Evolutionary conservation across 202 grass and related monocot genomes (phyloP).

Genomic region (Schoenoplectus tabernaemontani): DNA sequence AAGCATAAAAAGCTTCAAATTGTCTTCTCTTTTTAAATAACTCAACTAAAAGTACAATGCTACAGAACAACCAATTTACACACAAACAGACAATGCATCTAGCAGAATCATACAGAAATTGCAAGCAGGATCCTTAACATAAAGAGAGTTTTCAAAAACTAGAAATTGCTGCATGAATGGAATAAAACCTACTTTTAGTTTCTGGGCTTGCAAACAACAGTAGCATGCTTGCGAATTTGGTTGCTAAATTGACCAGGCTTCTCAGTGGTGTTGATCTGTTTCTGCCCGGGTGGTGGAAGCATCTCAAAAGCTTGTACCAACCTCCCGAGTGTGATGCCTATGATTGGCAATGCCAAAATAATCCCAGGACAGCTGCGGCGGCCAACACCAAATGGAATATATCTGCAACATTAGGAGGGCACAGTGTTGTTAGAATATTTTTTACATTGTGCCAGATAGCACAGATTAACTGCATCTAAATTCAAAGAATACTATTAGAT

Average conservation of each 20-base stretch:
- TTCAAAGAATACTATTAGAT: background rate
- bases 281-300: slow-evolving; percentile 43
- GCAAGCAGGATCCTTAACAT: background rate
- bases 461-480: background rate
- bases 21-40: background rate
- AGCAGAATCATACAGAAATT: background rate
- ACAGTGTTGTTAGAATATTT: slow-evolving; percentile 7
- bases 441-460: background rate
- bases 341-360: slow-evolving; percentile 66
- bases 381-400: slow-evolving; percentile 69
- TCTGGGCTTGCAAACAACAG: slow-evolving; percentile 59
- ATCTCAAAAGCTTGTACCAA: slow-evolving; percentile 70
- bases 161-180: background rate
- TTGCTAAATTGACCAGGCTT: slow-evolving; percentile 87
- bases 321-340: slow-evolving; percentile 57
- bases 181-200: slow-evolving; percentile 8
- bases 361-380: slow-evolving; percentile 78
- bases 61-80: slow-evolving; percentile 19
- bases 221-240: slow-evolving; percentile 78
- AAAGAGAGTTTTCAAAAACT: background rate
- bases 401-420: slow-evolving; percentile 20
- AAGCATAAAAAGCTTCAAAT: background rate
- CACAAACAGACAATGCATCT: background rate
- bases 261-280: slow-evolving; percentile 58
- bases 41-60: background rate